These are phyloP conservation scores for Hypoxylon crocopeplum DNA, from an alignment of 495 filamentous ascomycete species.

Conservation along the genomic window DNA sequence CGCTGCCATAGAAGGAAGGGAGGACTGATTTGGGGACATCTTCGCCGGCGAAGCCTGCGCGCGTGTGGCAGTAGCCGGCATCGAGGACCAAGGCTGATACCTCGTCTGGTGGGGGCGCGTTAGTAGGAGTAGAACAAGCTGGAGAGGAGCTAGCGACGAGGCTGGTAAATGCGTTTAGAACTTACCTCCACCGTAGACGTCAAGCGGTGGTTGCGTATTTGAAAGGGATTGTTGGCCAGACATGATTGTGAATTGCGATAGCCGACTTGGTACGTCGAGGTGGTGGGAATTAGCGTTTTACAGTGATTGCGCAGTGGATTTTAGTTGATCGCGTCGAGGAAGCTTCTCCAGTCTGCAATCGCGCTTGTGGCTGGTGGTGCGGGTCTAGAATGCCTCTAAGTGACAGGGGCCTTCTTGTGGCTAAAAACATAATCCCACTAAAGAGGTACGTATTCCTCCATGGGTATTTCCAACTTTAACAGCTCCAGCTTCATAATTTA, in stretches of 20 bases:
- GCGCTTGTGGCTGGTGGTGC: neutral
- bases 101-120: slow-evolving; percentile 70
- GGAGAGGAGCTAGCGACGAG: slow-evolving; percentile 17
- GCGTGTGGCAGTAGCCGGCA: slow-evolving; percentile 85
- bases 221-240: slow-evolving; percentile 39
- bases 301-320: too few species aligned
- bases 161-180: slow-evolving; percentile 36
- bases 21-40: slow-evolving; percentile 93
- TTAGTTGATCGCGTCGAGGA: slow-evolving; percentile 13
- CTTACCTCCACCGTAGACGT: slow-evolving; percentile 84
- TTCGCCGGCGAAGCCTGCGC: slow-evolving; percentile 97
- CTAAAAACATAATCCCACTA: too few species aligned
- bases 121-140: neutral
- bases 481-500: too few species aligned
- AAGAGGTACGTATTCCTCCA: too few species aligned
- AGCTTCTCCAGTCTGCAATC: slow-evolving; percentile 13
- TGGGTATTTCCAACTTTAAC: too few species aligned
- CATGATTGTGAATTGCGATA: slow-evolving; percentile 22
- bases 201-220: slow-evolving; percentile 58
- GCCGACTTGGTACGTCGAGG: neutral
- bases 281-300: neutral
- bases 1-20: slow-evolving; percentile 79
- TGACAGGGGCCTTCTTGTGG: too few species aligned
- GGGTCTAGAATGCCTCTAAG: too few species aligned
- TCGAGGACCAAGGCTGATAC: slow-evolving; percentile 97